These are phyloP conservation scores for Rosa persica DNA, from an alignment of 306 rosid species.

Conservation along the genomic window DNA sequence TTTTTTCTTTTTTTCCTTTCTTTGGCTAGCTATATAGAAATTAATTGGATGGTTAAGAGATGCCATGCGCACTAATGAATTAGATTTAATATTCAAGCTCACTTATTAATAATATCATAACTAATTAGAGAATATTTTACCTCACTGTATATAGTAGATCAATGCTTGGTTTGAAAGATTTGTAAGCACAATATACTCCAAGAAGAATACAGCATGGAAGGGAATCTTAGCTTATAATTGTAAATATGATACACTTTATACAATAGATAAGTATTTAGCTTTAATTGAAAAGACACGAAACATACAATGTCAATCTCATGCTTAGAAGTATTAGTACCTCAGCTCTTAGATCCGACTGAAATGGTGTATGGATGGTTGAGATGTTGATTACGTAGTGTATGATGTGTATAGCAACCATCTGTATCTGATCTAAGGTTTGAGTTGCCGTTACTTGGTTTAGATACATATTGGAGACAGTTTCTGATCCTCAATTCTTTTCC, in stretches of 20 bases:
- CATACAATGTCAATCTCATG: neutral
- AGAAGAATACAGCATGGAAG: neutral
- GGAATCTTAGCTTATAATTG: neutral
- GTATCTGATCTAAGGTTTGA: neutral
- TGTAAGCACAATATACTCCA: neutral
- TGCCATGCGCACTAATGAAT: neutral
- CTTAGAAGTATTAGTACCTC: neutral
- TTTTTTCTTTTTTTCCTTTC: neutral
- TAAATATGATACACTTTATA: neutral
- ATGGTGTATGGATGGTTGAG: neutral
- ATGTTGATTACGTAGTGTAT: neutral
- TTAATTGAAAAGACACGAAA: neutral
- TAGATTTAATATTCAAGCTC: neutral
- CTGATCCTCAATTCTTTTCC: neutral
- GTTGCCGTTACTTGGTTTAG: neutral
- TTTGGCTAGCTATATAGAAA: neutral
- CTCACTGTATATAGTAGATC: neutral
- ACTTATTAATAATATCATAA: neutral
- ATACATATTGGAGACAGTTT: neutral
- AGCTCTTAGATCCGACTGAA: neutral
- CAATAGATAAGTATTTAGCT: neutral
- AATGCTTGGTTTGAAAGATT: neutral
- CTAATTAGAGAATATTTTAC: neutral
- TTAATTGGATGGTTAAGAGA: neutral
- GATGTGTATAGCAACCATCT: neutral